These are phyloP conservation scores for Arthrobotrys pseudoclavata DNA, from an alignment of 2,329 filamentous ascomycete species.

Conservation along the genomic window DNA sequence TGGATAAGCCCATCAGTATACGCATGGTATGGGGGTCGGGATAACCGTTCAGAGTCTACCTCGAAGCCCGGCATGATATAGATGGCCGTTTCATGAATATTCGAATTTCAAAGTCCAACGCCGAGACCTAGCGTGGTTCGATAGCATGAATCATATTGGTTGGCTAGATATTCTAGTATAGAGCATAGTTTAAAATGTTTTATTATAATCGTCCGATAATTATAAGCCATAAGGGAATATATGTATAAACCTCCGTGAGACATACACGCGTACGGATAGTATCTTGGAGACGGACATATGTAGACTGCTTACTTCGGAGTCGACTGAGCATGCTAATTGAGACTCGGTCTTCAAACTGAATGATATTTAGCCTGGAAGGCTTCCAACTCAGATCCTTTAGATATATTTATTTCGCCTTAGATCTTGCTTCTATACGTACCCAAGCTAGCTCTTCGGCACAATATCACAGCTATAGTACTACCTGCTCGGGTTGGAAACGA, in stretches of 20 bases:
- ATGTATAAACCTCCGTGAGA: slow-evolving; percentile 11
- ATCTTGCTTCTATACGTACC: neutral
- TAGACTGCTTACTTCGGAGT: neutral
- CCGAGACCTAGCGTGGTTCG: too few species aligned
- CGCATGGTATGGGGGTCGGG: too few species aligned
- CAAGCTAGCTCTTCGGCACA: neutral
- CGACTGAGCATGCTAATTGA: neutral
- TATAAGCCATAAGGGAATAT: neutral
- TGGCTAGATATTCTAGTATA: too few species aligned
- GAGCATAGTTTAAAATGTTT: too few species aligned
- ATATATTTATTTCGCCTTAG: slow-evolving; percentile 15
- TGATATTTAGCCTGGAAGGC: slow-evolving; percentile 22
- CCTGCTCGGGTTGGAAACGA: neutral
- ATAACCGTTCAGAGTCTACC: neutral
- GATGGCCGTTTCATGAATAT: too few species aligned
- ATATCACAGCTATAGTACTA: too few species aligned
- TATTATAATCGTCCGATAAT: neutral
- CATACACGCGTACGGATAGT: slow-evolving; percentile 15
- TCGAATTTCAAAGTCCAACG: too few species aligned
- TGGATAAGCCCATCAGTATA: too few species aligned
- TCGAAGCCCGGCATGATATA: too few species aligned
- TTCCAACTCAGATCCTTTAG: slow-evolving; percentile 1
- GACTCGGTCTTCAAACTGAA: neutral
- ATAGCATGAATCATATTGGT: too few species aligned
- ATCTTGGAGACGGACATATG: neutral